Conservation (phyloP, 345 rosid genomes). For the Capsella bursapastoris region DNA sequence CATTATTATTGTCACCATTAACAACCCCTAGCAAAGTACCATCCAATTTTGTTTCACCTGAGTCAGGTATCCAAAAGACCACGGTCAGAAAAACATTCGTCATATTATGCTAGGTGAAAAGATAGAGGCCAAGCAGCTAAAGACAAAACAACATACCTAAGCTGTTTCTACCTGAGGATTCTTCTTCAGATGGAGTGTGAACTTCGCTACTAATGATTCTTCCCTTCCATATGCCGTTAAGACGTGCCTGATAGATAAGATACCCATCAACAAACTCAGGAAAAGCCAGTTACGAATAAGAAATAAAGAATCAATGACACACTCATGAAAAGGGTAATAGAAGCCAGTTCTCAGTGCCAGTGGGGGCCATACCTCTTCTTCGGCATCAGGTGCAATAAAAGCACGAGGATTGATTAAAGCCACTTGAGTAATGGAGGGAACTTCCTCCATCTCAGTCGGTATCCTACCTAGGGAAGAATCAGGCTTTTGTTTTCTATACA, state of each 20-base stretch:
- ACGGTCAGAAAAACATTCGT: conserved; percentile 4
- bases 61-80: conserved; percentile 15
- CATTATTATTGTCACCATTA: conserved; percentile 24
- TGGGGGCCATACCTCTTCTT: conserved; percentile 65
- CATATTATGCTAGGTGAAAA: background rate
- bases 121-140: conserved; percentile 22
- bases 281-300: conserved; percentile 32
- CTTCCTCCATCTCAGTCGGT: conserved; percentile 64
- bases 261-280: background rate
- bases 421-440: conserved; percentile 52
- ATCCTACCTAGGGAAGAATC: conserved; percentile 40
- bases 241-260: conserved; percentile 52
- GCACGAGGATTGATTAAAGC: conserved; percentile 67
- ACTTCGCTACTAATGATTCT: conserved; percentile 69
- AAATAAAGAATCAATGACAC: background rate
- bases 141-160: conserved; percentile 45
- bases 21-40: conserved; percentile 18
- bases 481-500: conserved; percentile 41
- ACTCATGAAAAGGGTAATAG: background rate
- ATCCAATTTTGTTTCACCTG: conserved; percentile 49
- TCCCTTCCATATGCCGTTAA: conserved; percentile 73
- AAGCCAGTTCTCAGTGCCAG: background rate
- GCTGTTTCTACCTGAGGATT: conserved; percentile 41
- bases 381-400: conserved; percentile 72
- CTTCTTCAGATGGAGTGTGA: conserved; percentile 50